Percentiles rank a stretch among this genome's conserved stretches.
phyloP scores from a whole-genome alignment of 805 yeast genomes.

The Saccharomycopsis olivae region DNA sequence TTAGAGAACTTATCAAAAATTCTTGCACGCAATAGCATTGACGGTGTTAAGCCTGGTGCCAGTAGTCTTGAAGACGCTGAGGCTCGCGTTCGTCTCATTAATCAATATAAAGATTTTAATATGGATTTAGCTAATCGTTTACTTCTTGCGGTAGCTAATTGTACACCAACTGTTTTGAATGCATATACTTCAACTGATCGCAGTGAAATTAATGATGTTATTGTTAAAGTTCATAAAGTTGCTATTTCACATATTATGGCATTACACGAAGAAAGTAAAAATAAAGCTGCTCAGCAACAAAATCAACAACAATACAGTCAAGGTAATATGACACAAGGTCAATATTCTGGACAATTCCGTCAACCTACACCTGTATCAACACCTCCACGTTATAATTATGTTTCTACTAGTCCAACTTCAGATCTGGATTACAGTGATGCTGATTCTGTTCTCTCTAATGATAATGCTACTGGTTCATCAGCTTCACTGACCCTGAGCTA shows the following conservation, averaged over 20 bases:
- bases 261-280: constrained; percentile 16
- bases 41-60: constrained; percentile 34
- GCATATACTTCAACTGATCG: constrained; percentile 12
- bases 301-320: constrained; percentile 1
- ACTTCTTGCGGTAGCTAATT: constrained; percentile 22
- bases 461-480: constrained; percentile 28
- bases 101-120: constrained; percentile 38
- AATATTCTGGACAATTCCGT: constrained; percentile 18
- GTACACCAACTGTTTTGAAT: constrained; percentile 15
- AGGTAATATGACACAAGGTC: neutral
- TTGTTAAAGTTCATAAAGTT: constrained; percentile 16
- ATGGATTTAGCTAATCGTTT: constrained; percentile 38
- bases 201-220: constrained; percentile 14
- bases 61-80: constrained; percentile 28
- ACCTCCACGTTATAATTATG: constrained; percentile 21
- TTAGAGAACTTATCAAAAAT: constrained; percentile 36
- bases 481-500: constrained; percentile 25
- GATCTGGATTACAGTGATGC: constrained; percentile 14
- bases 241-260: constrained; percentile 19
- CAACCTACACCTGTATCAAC: constrained; percentile 20
- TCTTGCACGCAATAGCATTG: constrained; percentile 38
- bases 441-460: constrained; percentile 15
- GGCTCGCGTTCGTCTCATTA: constrained; percentile 25
- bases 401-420: constrained; percentile 8
- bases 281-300: constrained; percentile 4